These are phyloP conservation scores for Cytospora leucostoma DNA, from an alignment of 2,329 filamentous ascomycete species.

Conservation along the genomic window DNA sequence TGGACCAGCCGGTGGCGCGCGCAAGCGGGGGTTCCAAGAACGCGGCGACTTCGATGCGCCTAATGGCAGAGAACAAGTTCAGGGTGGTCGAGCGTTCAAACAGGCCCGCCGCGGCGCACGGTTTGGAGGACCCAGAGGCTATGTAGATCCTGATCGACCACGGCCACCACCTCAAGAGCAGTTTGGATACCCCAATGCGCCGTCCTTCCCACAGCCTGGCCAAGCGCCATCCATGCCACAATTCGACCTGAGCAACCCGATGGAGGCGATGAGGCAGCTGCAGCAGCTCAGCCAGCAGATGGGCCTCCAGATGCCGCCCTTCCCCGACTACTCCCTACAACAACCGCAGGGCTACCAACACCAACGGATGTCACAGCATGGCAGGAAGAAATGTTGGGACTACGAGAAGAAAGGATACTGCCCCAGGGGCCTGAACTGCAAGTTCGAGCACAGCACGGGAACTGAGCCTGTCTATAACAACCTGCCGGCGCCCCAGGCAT, in stretches of 20 bases:
- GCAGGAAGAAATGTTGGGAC: slow-evolving; percentile 60
- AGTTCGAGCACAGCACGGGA: slow-evolving; percentile 67
- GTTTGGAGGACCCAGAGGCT: slow-evolving; percentile 23
- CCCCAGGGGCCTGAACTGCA: slow-evolving; percentile 65
- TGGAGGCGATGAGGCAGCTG: slow-evolving; percentile 64
- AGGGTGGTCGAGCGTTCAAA: slow-evolving; percentile 55
- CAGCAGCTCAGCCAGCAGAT: slow-evolving; percentile 63
- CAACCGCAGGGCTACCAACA: slow-evolving; percentile 26
- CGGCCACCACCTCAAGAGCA: slow-evolving; percentile 32
- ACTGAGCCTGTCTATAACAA: slow-evolving; percentile 47
- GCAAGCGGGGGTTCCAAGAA: slow-evolving; percentile 60
- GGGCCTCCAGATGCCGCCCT: slow-evolving; percentile 49
- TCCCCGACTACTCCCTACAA: slow-evolving; percentile 37
- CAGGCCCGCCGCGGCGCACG: slow-evolving; percentile 57
- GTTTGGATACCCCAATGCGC: slow-evolving; percentile 21
- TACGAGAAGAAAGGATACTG: slow-evolving; percentile 76
- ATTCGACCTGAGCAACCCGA: slow-evolving; percentile 61
- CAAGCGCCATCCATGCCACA: slow-evolving; percentile 41
- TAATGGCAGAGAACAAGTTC: slow-evolving; percentile 34
- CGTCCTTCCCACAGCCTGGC: slow-evolving; percentile 33
- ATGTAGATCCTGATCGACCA: slow-evolving; percentile 26
- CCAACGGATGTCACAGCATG: slow-evolving; percentile 33
- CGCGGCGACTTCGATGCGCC: slow-evolving; percentile 44
- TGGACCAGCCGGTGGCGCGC: slow-evolving; percentile 35
- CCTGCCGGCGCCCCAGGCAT: slow-evolving; percentile 21